These are phyloP conservation scores for Moricandia moricandioides DNA, from an alignment of 345 rosid genomes.

Conservation along the genomic window DNA sequence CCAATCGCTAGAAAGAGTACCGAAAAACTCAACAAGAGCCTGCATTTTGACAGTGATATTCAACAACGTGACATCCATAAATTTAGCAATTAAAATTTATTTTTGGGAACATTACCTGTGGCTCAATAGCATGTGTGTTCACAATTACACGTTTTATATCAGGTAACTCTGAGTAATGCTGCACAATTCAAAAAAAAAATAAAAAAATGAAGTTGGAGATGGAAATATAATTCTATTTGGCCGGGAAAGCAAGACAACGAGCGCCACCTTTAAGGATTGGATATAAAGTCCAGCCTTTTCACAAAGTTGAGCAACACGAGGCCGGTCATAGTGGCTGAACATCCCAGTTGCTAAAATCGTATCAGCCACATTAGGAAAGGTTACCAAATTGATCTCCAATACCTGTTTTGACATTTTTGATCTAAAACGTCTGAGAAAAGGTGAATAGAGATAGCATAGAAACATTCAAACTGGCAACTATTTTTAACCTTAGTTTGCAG, in stretches of 20 bases:
- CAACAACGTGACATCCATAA: slow-evolving; percentile 5
- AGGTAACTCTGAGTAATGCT: slow-evolving; percentile 95
- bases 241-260: slow-evolving; percentile 5
- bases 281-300: slow-evolving; percentile 96
- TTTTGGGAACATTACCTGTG: slow-evolving; percentile 62
- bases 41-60: slow-evolving; percentile 37
- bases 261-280: slow-evolving; percentile 72
- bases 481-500: slow-evolving; percentile 81
- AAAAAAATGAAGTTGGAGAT: neutral
- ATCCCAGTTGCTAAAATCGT: slow-evolving; percentile 98
- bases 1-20: slow-evolving; percentile 98
- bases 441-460: neutral
- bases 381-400: slow-evolving; percentile 94
- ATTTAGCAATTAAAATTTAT: neutral
- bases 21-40: slow-evolving; percentile 98
- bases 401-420: slow-evolving; percentile 54
- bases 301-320: slow-evolving; percentile 95
- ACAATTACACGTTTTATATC: slow-evolving; percentile 99
- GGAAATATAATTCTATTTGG: neutral
- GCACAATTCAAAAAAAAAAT: slow-evolving; percentile 42
- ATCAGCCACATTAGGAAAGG: slow-evolving; percentile 98
- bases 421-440: slow-evolving; percentile 7
- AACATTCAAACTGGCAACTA: neutral
- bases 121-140: slow-evolving; percentile 99
- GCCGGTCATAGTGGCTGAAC: slow-evolving; percentile 97